Base-by-base conservation (phyloP, 768 basidiomycete species). In the Mycena amicta region DNA sequence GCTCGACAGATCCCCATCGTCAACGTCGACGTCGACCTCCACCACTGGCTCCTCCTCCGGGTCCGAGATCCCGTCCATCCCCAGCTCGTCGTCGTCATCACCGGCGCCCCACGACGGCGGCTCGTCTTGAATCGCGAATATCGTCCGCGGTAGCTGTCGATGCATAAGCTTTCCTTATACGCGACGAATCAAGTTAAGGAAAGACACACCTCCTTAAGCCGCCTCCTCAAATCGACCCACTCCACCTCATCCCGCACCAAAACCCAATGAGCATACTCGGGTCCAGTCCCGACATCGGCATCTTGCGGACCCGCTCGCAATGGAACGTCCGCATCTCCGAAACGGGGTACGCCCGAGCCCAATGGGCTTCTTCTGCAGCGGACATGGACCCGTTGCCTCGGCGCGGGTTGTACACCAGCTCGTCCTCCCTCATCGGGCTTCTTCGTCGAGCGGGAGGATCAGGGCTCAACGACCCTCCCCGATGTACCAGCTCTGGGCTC, bases 241-340 rank as follows among this genome's bases (percentile, higher is more conserved):
- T 98, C 96, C 26, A 67, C 76, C 74, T 93, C 89, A 67, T 91
- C 86, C 67, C 83, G 83, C 68, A 88, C 88, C 66, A 98, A 70
- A 98, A 98, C 11, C 95, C 95, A 58, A 98, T 82, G 3, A 98
- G 76, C 96, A 98, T 98, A 64, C 93, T 96, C 25, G 95, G 96
- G 71, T 98, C 96, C 53, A 99, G 75, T 30, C 89, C 90, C 37
- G 86, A 83, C 45, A 98, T 72, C 1, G 90, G 89, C 92, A 98
- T 95, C 84, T 95, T 97, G 69, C 93, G 80, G 43, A 98, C 89
- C 15, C 89, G 85, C 23, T 98, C 96, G 71, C 93, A 95, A 73
- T 98, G 96, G 79, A 94, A 98, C n/a, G 93, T 96, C 67, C 83
- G 83, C 40, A 97, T 75, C 68, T 95, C 92, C 6, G 77, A 62